A percentile compares a stretch with the other conserved stretches of the same genome.
These are phyloP conservation scores for Albatrellus ellisii DNA, from an alignment of 768 basidiomycete species.

Conservation along the genomic window DNA sequence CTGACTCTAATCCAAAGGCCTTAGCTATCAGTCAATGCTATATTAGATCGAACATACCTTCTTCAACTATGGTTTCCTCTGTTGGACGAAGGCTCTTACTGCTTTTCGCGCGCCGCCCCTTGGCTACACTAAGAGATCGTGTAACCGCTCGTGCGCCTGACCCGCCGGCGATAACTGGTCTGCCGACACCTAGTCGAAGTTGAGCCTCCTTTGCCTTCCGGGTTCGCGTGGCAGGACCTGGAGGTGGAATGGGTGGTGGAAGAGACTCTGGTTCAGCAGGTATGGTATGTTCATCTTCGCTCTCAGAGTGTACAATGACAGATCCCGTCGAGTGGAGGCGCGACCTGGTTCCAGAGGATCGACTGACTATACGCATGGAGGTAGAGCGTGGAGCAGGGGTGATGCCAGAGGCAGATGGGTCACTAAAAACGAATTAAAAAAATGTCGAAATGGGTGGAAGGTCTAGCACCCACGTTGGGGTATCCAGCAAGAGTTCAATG, in stretches of 20 bases:
- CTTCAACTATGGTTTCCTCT: conserved; percentile 44
- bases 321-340: conserved; percentile 12
- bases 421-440: conserved; percentile 13
- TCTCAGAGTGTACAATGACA: conserved; percentile 13
- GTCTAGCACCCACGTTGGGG: conserved; percentile 11
- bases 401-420: conserved; percentile 5
- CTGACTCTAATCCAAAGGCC: too few species aligned
- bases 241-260: conserved; percentile 15
- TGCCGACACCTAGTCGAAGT: conserved; percentile 55
- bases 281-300: conserved; percentile 9
- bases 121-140: conserved; percentile 39
- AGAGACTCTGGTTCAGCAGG: conserved; percentile 14
- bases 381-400: conserved; percentile 3
- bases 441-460: conserved; percentile 3
- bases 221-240: conserved; percentile 29
- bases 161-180: conserved; percentile 54
- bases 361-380: conserved; percentile 4
- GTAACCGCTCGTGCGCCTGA: conserved; percentile 53
- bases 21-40: too few species aligned
- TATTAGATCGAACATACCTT: conserved; percentile 15
- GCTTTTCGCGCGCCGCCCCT: conserved; percentile 33
- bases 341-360: conserved; percentile 6
- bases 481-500: conserved; percentile 60
- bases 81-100: conserved; percentile 35
- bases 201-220: conserved; percentile 67